phyloP scores from a whole-genome alignment of 768 basidiomycete species.

The Galerina sulciceps region DNA sequence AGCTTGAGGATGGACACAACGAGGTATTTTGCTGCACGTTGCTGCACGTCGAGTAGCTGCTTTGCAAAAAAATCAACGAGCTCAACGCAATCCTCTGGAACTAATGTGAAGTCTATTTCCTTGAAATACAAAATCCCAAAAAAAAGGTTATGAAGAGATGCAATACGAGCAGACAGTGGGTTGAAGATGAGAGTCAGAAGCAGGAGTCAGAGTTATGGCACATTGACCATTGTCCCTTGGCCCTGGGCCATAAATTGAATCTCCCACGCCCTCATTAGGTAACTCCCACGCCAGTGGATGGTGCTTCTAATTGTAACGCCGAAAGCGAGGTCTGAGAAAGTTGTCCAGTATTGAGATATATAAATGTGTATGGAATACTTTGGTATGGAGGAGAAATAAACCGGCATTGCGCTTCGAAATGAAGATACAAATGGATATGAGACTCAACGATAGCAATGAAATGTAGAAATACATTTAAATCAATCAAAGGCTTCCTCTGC shows the following conservation, averaged over 20 bases:
- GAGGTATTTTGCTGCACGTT: too few species aligned
- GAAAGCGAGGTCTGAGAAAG: background rate
- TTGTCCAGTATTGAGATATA: background rate
- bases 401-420: too few species aligned
- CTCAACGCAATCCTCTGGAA: too few species aligned
- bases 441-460: too few species aligned
- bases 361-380: background rate
- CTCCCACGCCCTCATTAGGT: background rate
- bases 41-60: too few species aligned
- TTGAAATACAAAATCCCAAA: too few species aligned
- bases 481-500: conserved; percentile 90
- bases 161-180: too few species aligned
- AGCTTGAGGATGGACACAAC: background rate
- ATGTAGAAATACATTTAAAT: conserved; percentile 13
- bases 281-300: too few species aligned
- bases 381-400: background rate
- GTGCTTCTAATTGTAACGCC: background rate
- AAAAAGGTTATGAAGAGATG: too few species aligned
- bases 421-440: too few species aligned
- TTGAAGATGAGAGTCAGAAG: background rate
- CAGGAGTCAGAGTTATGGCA: background rate
- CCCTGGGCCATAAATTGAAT: background rate
- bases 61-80: too few species aligned
- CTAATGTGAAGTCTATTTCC: too few species aligned
- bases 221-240: background rate